Evolutionary conservation across 768 basidiomycete genomes (phyloP).

Genomic region (Mycena polygramma): DNA sequence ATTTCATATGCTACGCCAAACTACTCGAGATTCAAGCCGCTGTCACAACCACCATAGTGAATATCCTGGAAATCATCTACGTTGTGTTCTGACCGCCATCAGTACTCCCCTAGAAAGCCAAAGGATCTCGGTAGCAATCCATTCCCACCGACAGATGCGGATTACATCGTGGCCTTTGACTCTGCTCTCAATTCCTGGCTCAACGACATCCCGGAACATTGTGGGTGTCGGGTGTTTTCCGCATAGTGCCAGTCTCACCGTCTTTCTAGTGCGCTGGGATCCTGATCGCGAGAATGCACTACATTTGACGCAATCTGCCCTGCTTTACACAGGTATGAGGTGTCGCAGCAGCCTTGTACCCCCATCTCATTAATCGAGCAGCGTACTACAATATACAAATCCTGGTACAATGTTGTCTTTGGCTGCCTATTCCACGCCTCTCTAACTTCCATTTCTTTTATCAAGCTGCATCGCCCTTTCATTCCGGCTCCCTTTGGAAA

Average conservation of each 20-base stretch:
- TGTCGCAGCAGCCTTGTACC: not conserved
- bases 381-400: conserved; percentile 59
- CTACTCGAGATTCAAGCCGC: conserved; percentile 65
- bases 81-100: not conserved
- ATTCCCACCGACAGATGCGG: conserved; percentile 61
- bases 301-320: conserved; percentile 40
- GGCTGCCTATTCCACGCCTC: not conserved
- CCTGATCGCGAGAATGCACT: conserved; percentile 38
- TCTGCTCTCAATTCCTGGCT: conserved; percentile 74
- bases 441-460: not conserved
- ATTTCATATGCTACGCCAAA: conserved; percentile 60
- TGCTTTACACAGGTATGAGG: conserved; percentile 33
- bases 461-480: conserved; percentile 68
- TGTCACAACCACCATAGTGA: conserved; percentile 64
- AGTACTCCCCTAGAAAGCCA: conserved; percentile 69
- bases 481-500: conserved; percentile 64
- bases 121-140: conserved; percentile 11
- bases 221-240: conserved; percentile 41
- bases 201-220: conserved; percentile 63
- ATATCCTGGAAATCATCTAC: conserved; percentile 28
- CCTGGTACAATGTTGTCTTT: conserved; percentile 47
- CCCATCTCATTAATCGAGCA: not conserved
- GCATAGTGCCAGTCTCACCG: conserved; percentile 35
- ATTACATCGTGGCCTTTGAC: conserved; percentile 71
- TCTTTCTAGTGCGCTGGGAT: conserved; percentile 48